Evolutionary conservation across 345 rosid genomes (phyloP), one percentile per base, ranked within the genome.

Genomic region (Rubroshorea leprosula): DNA sequence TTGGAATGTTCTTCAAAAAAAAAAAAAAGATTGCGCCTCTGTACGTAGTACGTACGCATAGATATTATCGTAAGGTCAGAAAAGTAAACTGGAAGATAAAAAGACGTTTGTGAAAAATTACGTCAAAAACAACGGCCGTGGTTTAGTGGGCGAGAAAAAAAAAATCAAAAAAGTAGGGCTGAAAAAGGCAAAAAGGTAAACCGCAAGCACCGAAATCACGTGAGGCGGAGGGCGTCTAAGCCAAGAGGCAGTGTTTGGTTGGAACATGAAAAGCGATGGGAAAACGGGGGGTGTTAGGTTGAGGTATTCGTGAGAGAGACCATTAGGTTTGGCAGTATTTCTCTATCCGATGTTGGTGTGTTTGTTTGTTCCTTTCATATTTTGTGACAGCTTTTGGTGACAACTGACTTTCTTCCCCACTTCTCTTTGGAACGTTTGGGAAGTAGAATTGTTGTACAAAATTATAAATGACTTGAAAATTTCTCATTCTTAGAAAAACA

Each of bases 1-100:
- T n/a, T n/a, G n/a, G 41, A 10, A 35, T 35, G 41, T 35, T 35
- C 41, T 35, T 13, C 41, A 35, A 35, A 13, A 35, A 35, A 35
- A 8, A n/a, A n/a, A n/a, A n/a, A n/a, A n/a, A n/a, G n/a, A n/a
- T n/a, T n/a, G n/a, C n/a, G n/a, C n/a, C n/a, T n/a, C n/a, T n/a
- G n/a, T n/a, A n/a, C n/a, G n/a, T n/a, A 38, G 16, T 17, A 25
- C 6, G 12, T 20, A 19, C 55, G 63, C 58, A 55, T 56, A 1
- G 58, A 41, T 44, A 50, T 24, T 49, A 41, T 53, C 35, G 63
- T 54, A 51, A 58, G 74, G 76, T 27, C 49, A 55, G 26, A 65
- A 26, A 5, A 0, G 80, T 58, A 22, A 75, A 57, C n/a, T 12
- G 0, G 7, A 3, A 4, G 0, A 24, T 1, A 0, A 56, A 38